Base-by-base conservation (phyloP, 2,329 filamentous ascomycete species). In the Cladorrhinum sp. region DNA sequence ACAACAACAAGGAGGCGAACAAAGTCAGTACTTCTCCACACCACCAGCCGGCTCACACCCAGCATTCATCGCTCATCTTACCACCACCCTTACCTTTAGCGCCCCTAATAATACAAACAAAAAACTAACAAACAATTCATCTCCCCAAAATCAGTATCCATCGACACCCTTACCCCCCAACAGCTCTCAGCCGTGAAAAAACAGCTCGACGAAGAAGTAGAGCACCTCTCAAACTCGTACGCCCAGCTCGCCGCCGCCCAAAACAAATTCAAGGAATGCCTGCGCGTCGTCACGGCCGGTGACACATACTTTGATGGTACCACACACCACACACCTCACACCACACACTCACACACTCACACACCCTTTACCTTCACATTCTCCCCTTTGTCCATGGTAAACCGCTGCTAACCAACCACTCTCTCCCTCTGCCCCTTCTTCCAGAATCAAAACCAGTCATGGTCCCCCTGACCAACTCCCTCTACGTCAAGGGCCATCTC, bases 161-260 rank as follows among this genome's bases (percentile, higher is more conserved):
- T 99, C 70, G 86, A 88, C 69, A 86, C 84, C 63, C 88, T 99
- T 70, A 90, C 89, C 69, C 82, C 88, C 24, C 90, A 91, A 67
- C 93, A 97, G 77, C 89, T 99, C 67, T 88, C 86, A 67, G 87
- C 92, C 69, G 88, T 99, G 68, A 97, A 99, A 81, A 92, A 95
- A 75, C 93, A 97, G 75, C 88, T 99, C 67, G 93, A 96, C 75
- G 89, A 95, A 71, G 95, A 99, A 77, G 88, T 99, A 66, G 92
- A 96, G 74, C 93, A 98, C 79, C 85, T 99, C 67, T 96, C 92
- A 1, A 85, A 81, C 60, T 98, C 95, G 9, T 96, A 96, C 78
- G 83, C 89, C 55, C 95, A 96, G 74, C 86, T 99, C 1, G 91
- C 93, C 65, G 88, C 88, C 56, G 95, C 95, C 2, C 95, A 98